These are phyloP conservation scores for Wallemia mellicola DNA, from an alignment of 1,284 basidiomycete genomes.

Conservation along the genomic window DNA sequence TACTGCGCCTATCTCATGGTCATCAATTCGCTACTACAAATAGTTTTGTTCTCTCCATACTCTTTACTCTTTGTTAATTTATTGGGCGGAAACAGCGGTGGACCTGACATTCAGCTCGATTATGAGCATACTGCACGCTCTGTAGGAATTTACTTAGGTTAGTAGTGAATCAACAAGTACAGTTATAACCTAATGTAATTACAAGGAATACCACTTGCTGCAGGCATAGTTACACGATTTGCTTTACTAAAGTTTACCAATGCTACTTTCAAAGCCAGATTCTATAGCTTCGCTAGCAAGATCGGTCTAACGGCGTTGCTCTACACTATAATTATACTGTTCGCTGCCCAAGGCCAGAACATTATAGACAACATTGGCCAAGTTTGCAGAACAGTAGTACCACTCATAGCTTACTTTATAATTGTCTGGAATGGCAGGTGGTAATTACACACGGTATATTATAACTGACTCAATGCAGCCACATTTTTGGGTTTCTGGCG, in stretches of 20 bases:
- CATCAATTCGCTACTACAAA: constrained; percentile 22
- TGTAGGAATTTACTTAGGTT: constrained; percentile 41
- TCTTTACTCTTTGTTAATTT: constrained; percentile 45
- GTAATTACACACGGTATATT: too few relatives aligned
- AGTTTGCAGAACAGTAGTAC: constrained; percentile 48
- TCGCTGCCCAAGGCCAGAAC: constrained; percentile 25
- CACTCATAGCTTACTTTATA: constrained; percentile 30
- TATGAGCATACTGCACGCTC: constrained; percentile 42
- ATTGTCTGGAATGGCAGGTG: constrained; percentile 66
- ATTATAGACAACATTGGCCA: constrained; percentile 35
- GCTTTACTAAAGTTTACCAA: constrained; percentile 23
- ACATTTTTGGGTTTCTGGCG: constrained; percentile 29
- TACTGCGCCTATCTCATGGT: constrained; percentile 40
- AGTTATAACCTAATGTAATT: too few relatives aligned
- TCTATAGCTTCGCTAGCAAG: constrained; percentile 38
- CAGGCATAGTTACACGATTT: constrained; percentile 36
- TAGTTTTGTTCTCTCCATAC: constrained; percentile 44
- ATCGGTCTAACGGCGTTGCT: constrained; percentile 40
- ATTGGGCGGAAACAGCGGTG: constrained; percentile 22
- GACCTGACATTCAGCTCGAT: constrained; percentile 20
- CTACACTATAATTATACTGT: constrained; percentile 41
- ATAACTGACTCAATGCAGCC: too few relatives aligned
- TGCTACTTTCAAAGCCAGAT: constrained; percentile 24
- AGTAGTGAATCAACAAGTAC: too few relatives aligned
- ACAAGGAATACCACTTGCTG: constrained; percentile 34